Evolutionary conservation across 345 rosid species (phyloP).

Genomic region (Dimocarpus longan): DNA sequence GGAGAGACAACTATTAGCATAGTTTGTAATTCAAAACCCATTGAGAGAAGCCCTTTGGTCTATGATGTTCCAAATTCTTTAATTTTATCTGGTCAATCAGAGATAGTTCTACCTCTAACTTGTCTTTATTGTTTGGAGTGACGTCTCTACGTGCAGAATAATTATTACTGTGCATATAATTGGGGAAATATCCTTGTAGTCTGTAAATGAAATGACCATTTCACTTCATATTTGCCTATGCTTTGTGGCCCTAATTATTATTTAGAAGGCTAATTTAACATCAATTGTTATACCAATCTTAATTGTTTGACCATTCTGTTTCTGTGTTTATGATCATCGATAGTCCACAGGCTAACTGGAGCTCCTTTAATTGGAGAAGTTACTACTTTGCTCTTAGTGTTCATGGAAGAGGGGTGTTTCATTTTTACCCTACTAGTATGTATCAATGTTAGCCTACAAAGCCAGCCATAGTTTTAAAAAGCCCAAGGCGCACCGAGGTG

Average conservation of each 20-base stretch:
- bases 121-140: background rate
- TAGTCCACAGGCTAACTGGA: background rate
- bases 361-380: background rate
- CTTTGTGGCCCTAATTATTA: background rate
- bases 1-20: background rate
- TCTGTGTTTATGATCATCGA: background rate
- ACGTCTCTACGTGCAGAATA: background rate
- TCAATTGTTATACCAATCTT: background rate
- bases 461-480: background rate
- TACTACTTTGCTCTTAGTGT: background rate
- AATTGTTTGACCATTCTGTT: background rate
- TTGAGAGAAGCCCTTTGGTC: constrained; percentile 4
- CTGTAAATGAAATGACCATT: background rate
- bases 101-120: constrained; percentile 1
- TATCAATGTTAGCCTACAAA: background rate
- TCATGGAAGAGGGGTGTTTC: background rate
- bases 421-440: background rate
- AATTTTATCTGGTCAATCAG: background rate
- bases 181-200: background rate
- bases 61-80: background rate
- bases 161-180: background rate
- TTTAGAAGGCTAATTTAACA: background rate
- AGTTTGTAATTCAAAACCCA: background rate
- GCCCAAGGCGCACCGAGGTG: too few species aligned
- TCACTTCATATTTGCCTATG: background rate